These are phyloP conservation scores for Sphaerostilbella broomeana DNA, from an alignment of 2,329 filamentous ascomycete genomes.

Conservation along the genomic window DNA sequence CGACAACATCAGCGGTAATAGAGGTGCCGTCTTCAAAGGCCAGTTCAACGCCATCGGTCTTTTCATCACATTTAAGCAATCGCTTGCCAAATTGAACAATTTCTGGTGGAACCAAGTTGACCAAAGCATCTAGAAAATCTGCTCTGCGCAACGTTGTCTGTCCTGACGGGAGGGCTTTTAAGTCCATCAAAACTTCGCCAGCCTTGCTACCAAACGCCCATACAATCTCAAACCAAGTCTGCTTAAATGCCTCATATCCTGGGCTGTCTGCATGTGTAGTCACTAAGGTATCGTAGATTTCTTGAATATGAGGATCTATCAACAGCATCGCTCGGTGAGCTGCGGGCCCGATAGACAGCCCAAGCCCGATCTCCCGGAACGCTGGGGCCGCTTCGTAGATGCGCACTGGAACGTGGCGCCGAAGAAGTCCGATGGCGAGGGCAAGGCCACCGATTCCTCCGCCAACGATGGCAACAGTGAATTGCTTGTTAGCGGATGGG, in stretches of 20 bases:
- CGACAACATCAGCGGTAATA: slow-evolving; percentile 15
- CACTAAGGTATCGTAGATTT: slow-evolving; percentile 34
- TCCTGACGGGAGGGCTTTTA: slow-evolving; percentile 12
- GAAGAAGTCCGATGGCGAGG: slow-evolving; percentile 44
- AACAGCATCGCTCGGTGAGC: slow-evolving; percentile 47
- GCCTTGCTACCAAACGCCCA: slow-evolving; percentile 7
- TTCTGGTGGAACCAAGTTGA: slow-evolving; percentile 9
- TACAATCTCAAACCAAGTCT: slow-evolving; percentile 15
- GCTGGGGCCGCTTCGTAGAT: slow-evolving; percentile 50
- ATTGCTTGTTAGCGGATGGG: too few species aligned
- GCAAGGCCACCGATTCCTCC: slow-evolving; percentile 52
- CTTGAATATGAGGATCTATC: slow-evolving; percentile 39
- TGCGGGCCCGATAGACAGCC: slow-evolving; percentile 50
- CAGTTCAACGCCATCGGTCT: slow-evolving; percentile 1
- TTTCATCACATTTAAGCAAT: slow-evolving; percentile 7
- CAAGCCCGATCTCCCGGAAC: slow-evolving; percentile 54
- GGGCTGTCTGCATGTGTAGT: slow-evolving; percentile 12
- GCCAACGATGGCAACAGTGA: slow-evolving; percentile 55
- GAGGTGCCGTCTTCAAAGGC: slow-evolving; percentile 15
- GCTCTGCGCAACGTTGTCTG: slow-evolving; percentile 13
- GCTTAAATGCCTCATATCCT: slow-evolving; percentile 14
- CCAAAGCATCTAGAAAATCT: slow-evolving; percentile 14
- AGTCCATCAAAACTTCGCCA: slow-evolving; percentile 9
- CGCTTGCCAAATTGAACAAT: slow-evolving; percentile 13
- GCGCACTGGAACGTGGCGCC: slow-evolving; percentile 26